Evolutionary conservation across 2,329 filamentous ascomycete genomes (phyloP).

Genomic region (Cladophialophora bantiana): DNA sequence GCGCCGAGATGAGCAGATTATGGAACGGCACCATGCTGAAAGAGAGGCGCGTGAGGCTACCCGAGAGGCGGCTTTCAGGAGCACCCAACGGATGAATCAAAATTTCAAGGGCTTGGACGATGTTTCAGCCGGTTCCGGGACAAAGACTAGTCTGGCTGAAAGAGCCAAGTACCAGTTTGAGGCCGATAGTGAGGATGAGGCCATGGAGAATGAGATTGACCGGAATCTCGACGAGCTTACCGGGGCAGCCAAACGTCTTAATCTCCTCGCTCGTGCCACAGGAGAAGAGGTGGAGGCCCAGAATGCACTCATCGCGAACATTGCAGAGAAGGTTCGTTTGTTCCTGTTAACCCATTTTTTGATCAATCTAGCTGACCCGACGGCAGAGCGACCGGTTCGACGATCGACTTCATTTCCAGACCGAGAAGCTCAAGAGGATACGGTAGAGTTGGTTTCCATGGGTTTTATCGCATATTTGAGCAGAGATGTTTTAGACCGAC

Average conservation of each 20-base stretch:
- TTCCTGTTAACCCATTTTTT: background rate
- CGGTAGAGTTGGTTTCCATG: constrained; percentile 20
- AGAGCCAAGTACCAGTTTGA: constrained; percentile 79
- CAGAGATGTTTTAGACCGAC: constrained; percentile 1
- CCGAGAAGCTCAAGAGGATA: constrained; percentile 40
- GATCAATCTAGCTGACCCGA: constrained; percentile 17
- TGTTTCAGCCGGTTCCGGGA: constrained; percentile 56
- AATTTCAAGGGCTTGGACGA: constrained; percentile 70
- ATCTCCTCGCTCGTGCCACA: constrained; percentile 75
- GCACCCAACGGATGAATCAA: constrained; percentile 67
- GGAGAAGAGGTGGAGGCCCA: constrained; percentile 77
- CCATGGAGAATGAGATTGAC: constrained; percentile 75
- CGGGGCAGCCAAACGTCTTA: constrained; percentile 71
- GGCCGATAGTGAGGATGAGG: constrained; percentile 73
- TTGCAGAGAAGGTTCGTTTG: constrained; percentile 73
- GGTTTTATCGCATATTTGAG: background rate
- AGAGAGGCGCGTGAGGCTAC: constrained; percentile 65
- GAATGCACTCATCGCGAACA: constrained; percentile 78
- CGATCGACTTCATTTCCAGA: constrained; percentile 40
- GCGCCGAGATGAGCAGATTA: constrained; percentile 70
- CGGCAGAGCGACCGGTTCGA: constrained; percentile 42
- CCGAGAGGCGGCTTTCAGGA: constrained; percentile 59
- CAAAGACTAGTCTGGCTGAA: constrained; percentile 64
- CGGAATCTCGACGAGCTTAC: constrained; percentile 67
- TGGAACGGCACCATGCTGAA: constrained; percentile 69